Conservation (phyloP, 352 stramenopile genomes). For the Globisporangium parvum region DNA sequence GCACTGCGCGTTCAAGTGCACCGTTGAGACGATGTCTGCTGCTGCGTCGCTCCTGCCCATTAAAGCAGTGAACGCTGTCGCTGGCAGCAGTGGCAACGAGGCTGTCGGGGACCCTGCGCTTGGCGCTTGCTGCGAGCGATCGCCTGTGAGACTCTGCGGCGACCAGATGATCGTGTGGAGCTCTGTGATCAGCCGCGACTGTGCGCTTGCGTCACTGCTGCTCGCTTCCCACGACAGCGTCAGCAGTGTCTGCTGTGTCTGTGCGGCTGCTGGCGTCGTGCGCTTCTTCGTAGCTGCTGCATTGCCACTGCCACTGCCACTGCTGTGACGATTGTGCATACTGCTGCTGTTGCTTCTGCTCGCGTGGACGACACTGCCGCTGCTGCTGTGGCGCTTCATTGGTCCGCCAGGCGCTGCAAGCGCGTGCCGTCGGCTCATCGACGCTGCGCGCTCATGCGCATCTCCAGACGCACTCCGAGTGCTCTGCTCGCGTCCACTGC, state of each 20-base stretch:
- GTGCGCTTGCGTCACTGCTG: not conserved
- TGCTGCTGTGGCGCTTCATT: slow-evolving; percentile 14
- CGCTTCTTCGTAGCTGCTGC: not conserved
- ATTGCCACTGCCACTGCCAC: not conserved
- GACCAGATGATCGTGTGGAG: slow-evolving; percentile 67
- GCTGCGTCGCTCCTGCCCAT: not conserved
- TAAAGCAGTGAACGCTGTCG: slow-evolving; percentile 4
- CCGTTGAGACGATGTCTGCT: slow-evolving; percentile 6
- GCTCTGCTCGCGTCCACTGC: not conserved
- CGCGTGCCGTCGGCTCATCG: slow-evolving; percentile 6
- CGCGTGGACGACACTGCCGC: slow-evolving; percentile 1
- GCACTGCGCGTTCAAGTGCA: slow-evolving; percentile 33
- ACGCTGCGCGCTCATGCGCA: slow-evolving; percentile 3
- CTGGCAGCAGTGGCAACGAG: not conserved
- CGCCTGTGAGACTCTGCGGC: slow-evolving; percentile 16
- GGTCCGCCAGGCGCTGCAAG: not conserved
- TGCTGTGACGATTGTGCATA: no score
- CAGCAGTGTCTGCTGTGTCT: slow-evolving; percentile 44
- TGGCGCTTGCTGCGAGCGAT: not conserved
- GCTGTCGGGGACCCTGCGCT: not conserved
- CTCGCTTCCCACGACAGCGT: slow-evolving; percentile 56
- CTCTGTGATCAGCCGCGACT: slow-evolving; percentile 40
- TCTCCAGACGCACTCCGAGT: not conserved
- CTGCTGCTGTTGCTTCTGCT: not conserved
- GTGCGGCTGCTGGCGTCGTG: not conserved